Evolutionary conservation across 345 rosid species (phyloP).

Genomic region (Hirschfeldia incana): DNA sequence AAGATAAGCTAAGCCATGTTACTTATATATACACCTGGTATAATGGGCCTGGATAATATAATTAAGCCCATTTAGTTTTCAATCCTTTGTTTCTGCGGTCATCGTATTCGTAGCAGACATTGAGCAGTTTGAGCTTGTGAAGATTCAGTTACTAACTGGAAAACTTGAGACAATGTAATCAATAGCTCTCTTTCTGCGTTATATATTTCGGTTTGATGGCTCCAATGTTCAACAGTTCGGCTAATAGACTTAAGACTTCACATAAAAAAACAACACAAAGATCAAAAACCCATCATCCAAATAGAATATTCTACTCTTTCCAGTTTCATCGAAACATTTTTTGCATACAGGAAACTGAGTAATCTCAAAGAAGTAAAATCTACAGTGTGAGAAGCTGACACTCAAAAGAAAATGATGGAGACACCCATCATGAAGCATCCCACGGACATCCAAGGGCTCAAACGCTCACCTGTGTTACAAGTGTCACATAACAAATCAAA

Average conservation of each 20-base stretch:
- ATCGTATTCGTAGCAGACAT: not conserved
- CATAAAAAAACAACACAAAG: constrained; percentile 8
- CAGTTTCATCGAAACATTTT: not conserved
- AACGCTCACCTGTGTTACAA: constrained; percentile 72
- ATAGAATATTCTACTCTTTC: not conserved
- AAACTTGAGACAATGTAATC: not conserved
- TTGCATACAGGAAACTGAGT: constrained; percentile 25
- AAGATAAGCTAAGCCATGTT: not conserved
- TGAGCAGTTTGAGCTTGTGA: not conserved
- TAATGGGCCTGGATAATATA: constrained; percentile 6
- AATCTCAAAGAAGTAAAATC: constrained; percentile 26
- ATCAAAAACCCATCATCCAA: constrained; percentile 26
- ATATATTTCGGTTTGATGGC: not conserved
- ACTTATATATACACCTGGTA: not conserved
- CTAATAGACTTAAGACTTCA: not conserved
- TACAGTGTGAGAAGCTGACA: constrained; percentile 11
- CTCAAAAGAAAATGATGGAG: constrained; percentile 80
- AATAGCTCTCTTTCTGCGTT: not conserved
- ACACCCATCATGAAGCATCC: constrained; percentile 95
- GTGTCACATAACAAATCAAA: constrained; percentile 10
- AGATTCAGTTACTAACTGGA: not conserved
- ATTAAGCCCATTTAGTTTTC: constrained; percentile 3
- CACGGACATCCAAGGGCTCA: constrained; percentile 90
- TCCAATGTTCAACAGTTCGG: not conserved
- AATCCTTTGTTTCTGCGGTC: not conserved